phyloP scores from a whole-genome alignment of 2,329 filamentous ascomycete species.

The Trichoderma sp. region DNA sequence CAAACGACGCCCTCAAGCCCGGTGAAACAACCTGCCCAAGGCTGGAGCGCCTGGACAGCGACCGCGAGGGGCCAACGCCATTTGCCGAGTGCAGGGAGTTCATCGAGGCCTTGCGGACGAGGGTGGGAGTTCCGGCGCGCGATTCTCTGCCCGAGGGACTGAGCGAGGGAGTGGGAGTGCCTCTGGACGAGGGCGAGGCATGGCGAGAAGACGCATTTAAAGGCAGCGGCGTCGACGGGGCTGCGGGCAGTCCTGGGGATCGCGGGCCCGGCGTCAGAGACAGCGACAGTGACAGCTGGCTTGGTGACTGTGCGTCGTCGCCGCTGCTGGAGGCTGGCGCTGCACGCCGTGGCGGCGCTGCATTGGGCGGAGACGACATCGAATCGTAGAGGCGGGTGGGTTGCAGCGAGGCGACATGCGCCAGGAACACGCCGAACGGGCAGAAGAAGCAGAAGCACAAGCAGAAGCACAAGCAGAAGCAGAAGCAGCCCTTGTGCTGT shows the following conservation, averaged over 20 bases:
- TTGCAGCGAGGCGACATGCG: slow-evolving; percentile 24
- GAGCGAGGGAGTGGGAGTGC: slow-evolving; percentile 44
- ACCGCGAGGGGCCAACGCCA: slow-evolving; percentile 43
- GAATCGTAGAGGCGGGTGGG: not conserved
- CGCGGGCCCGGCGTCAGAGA: slow-evolving; percentile 26
- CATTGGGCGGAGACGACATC: slow-evolving; percentile 39
- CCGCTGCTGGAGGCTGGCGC: slow-evolving; percentile 39
- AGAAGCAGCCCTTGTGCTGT: not conserved
- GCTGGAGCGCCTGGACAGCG: slow-evolving; percentile 54
- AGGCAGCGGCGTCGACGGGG: slow-evolving; percentile 43
- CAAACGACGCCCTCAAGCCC: slow-evolving; percentile 45
- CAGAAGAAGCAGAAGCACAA: not conserved
- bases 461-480: not conserved
- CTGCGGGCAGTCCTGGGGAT: slow-evolving; percentile 37
- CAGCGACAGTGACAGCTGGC: slow-evolving; percentile 27
- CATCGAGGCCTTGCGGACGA: slow-evolving; percentile 60
- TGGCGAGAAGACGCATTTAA: slow-evolving; percentile 45
- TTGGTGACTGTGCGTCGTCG: slow-evolving; percentile 46
- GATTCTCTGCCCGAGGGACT: slow-evolving; percentile 51
- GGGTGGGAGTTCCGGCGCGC: slow-evolving; percentile 53
- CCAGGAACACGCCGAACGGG: slow-evolving; percentile 21
- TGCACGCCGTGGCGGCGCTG: slow-evolving; percentile 42
- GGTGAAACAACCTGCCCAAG: slow-evolving; percentile 52
- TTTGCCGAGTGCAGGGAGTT: slow-evolving; percentile 59
- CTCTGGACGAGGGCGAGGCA: slow-evolving; percentile 47